Base-by-base conservation (phyloP, 2,329 filamentous ascomycete genomes). In the Pleurostoma richardsiae region DNA sequence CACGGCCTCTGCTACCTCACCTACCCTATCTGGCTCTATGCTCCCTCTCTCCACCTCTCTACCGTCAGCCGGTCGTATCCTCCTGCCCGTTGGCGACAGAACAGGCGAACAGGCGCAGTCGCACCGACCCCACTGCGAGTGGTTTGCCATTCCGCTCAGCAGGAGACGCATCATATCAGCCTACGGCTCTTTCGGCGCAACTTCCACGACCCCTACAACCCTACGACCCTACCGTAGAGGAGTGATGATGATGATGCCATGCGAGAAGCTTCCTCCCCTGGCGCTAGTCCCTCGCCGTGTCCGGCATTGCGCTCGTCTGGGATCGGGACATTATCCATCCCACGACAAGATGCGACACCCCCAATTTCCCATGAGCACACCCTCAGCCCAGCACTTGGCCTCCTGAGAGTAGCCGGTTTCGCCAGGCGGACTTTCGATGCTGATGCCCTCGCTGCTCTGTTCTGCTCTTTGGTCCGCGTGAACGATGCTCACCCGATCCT, bases 111-210 rank as follows among this genome's bases (percentile, higher is more conserved):
- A 36, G 33, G 8, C 8, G 33, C 8, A 36, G 33, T 36, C 8
- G 8, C 2, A 36, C 33, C 33, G n/a, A 36, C 33, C 33, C 33
- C 33, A 36, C 33, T n/a, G n/a, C 33, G 33, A n/a, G 8, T 36
- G n/a, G 33, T n/a, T 8, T 36, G 33, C 33, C 33, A 36, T 36
- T 36, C 33, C 33, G n/a, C 33, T n/a, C 33, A 36, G 8, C 33
- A 36, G 33, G 54, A 51, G 46, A 51, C 62, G 61, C 64, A 65
- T 63, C 61, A 67, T 59, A 71, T 70, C 68, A 71, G 69, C 68
- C 67, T 71, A 64, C 69, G 69, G 69, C 64, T 68, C 63, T 54
- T 70, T 73, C 70, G 70, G 70, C 61, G 66, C 60, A 64, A 56
- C 59, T 67, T 70, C 61, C 68, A 64, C 65, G 59, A 53, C 53